Evolutionary conservation across 768 basidiomycete species (phyloP).

Genomic region (Amanita rimosa): DNA sequence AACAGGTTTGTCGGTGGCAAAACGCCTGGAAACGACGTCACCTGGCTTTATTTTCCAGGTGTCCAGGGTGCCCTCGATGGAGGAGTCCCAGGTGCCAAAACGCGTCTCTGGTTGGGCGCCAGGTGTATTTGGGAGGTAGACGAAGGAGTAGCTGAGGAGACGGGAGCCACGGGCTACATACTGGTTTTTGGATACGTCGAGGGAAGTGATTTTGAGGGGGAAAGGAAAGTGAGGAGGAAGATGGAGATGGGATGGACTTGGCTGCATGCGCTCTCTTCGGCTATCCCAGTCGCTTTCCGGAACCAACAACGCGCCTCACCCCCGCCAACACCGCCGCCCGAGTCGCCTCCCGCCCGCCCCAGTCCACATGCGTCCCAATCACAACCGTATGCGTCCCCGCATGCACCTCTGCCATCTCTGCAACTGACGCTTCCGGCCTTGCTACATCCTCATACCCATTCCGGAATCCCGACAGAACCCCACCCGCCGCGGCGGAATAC

Average conservation of each 20-base stretch:
- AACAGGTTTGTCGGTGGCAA: slow-evolving; percentile 48
- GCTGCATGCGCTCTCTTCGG: slow-evolving; percentile 25
- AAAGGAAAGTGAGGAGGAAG: slow-evolving; percentile 75
- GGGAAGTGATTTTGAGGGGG: slow-evolving; percentile 71
- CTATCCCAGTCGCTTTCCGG: slow-evolving; percentile 11
- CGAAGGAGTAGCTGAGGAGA: slow-evolving; percentile 79
- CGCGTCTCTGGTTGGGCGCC: slow-evolving; percentile 49
- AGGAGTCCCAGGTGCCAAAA: slow-evolving; percentile 86
- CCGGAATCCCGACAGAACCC: slow-evolving; percentile 33
- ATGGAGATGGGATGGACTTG: slow-evolving; percentile 61
- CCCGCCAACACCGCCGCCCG: slow-evolving; percentile 41
- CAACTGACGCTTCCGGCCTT: slow-evolving; percentile 17
- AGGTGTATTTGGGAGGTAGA: slow-evolving; percentile 35
- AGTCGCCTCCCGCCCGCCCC: slow-evolving; percentile 37
- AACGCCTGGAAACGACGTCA: slow-evolving; percentile 49
- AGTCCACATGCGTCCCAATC: slow-evolving; percentile 35
- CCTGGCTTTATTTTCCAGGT: slow-evolving; percentile 60
- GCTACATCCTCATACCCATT: slow-evolving; percentile 25
- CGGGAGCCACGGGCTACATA: slow-evolving; percentile 60
- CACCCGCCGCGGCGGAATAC: slow-evolving; percentile 22
- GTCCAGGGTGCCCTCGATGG: slow-evolving; percentile 69
- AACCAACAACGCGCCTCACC: slow-evolving; percentile 24
- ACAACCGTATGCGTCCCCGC: slow-evolving; percentile 45
- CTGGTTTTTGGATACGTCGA: slow-evolving; percentile 37
- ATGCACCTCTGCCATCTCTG: slow-evolving; percentile 29